Evolutionary conservation across 1,284 basidiomycete genomes (phyloP).

Genomic region (Cerrena zonata): DNA sequence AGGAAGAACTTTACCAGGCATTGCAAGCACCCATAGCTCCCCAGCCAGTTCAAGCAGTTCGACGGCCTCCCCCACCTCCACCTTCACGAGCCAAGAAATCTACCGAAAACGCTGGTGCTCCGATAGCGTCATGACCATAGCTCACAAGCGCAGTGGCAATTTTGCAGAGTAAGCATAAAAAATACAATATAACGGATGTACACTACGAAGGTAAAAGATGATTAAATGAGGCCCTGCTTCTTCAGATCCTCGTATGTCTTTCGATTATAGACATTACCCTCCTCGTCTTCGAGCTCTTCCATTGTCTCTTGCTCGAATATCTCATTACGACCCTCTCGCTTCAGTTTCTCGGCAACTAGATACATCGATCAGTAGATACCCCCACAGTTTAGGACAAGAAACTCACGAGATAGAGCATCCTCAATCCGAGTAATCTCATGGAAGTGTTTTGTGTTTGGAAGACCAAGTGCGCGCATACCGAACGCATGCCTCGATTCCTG

Average conservation of each 20-base stretch:
- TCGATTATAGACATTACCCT: constrained; percentile 90
- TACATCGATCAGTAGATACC: not conserved
- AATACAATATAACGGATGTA: constrained; percentile 4
- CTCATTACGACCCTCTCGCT: constrained; percentile 87
- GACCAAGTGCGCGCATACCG: constrained; percentile 93
- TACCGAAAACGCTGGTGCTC: not conserved
- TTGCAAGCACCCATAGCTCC: constrained; percentile 56
- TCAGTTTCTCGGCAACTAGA: constrained; percentile 89
- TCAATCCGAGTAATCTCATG: constrained; percentile 96
- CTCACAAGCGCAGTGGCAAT: constrained; percentile 9
- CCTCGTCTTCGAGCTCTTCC: constrained; percentile 94
- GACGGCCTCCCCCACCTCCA: constrained; percentile 33
- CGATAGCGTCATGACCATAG: not conserved
- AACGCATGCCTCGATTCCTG: constrained; percentile 96
- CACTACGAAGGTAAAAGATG: constrained; percentile 3
- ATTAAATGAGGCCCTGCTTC: constrained; percentile 81
- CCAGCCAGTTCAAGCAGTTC: constrained; percentile 23
- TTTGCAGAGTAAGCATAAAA: constrained; percentile 9
- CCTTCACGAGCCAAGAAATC: constrained; percentile 26
- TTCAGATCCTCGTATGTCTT: constrained; percentile 89
- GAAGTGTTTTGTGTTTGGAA: constrained; percentile 98
- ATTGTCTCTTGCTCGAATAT: constrained; percentile 88
- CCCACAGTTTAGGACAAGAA: constrained; percentile 2
- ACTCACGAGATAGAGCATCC: constrained; percentile 87
- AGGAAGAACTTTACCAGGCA: constrained; percentile 73